Evolutionary conservation across 495 filamentous ascomycete genomes (phyloP), one percentile per base, ranked within the genome.

Genomic region (Copromyces sp.): DNA sequence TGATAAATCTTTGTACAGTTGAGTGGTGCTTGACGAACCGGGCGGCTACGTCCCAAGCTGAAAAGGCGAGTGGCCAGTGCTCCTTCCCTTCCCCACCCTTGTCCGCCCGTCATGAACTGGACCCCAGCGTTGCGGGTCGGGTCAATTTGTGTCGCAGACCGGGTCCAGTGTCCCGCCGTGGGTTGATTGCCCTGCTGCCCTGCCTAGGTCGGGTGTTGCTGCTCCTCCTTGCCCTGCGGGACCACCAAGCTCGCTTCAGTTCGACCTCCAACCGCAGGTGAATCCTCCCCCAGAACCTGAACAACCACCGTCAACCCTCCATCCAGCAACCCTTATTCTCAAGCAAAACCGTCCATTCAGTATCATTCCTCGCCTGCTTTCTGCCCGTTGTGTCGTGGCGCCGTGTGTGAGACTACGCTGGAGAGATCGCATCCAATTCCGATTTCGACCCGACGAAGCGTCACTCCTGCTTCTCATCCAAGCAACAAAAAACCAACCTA

Each of bases 271-370:
- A 53, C 45, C 45, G 45, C 45, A 53, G 44, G 44, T 47, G 44
- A 20, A 47, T 47, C 44, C 44, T 20, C 44, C 44, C 44, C 44
- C 44, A 53, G 20, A 53, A 61, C 44, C 44, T 29, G 20, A 53
- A 61, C 53, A 35, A 65, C 29, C 14, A 65, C 53, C 53, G 29
- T 65, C 53, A 65, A 65, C 29, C 53, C 29, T 35, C 53, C 53
- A 68, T 72, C 71, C 45, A 72, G 72, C 77, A 75, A 75, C 69
- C 73, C 73, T 59, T 59, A 45, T 71, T 71, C 24, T 45, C 44
- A 71, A 45, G 42, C 70, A 59, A 59, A 59, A 38, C 70, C 70
- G 35, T 37, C 35, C n/a, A 16, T 16, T 16, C 68, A 71, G 42
- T 75, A 45, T 69, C 75, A 69, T 59, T 69, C 71, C 70, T 65